Conservation (phyloP, 106 monocot species). For the Dendrobium chrysotoxum region DNA sequence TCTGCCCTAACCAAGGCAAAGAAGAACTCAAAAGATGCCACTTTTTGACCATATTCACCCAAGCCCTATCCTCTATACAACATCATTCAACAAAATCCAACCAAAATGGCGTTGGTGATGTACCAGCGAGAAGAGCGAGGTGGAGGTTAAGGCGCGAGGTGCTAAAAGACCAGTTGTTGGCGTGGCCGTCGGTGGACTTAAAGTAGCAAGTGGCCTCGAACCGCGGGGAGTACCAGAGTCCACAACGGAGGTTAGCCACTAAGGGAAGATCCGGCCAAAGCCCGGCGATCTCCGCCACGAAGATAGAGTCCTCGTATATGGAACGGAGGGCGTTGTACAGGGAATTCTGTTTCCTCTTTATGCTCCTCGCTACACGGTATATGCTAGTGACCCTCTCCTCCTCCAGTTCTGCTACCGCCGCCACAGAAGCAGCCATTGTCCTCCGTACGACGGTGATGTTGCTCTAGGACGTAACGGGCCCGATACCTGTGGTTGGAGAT, state of each 20-base stretch:
- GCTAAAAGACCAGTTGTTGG: conserved; percentile 84
- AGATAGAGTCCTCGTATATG: conserved; percentile 81
- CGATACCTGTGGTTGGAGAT: neutral
- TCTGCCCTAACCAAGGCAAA: conserved; percentile 62
- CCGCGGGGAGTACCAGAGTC: conserved; percentile 76
- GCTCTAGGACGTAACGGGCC: neutral
- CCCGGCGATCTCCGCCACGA: conserved; percentile 81
- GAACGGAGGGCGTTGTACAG: conserved; percentile 86
- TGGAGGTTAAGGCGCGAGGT: conserved; percentile 93
- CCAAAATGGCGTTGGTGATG: neutral
- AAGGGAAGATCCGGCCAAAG: conserved; percentile 83
- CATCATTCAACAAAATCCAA: neutral
- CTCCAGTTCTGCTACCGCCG: conserved; percentile 3
- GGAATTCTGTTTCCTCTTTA: conserved; percentile 50
- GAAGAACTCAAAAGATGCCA: neutral
- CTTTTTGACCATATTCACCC: neutral
- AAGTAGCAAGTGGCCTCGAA: conserved; percentile 85
- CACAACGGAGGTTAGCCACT: conserved; percentile 91
- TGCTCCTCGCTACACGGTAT: conserved; percentile 54
- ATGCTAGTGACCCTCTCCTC: conserved; percentile 33
- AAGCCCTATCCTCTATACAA: neutral
- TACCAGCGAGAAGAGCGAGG: conserved; percentile 71
- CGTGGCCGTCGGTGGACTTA: conserved; percentile 96
- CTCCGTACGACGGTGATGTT: neutral
- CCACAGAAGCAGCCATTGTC: neutral